phyloP scores from a whole-genome alignment of 257 asterid genomes.

The Solanum habrochaites region DNA sequence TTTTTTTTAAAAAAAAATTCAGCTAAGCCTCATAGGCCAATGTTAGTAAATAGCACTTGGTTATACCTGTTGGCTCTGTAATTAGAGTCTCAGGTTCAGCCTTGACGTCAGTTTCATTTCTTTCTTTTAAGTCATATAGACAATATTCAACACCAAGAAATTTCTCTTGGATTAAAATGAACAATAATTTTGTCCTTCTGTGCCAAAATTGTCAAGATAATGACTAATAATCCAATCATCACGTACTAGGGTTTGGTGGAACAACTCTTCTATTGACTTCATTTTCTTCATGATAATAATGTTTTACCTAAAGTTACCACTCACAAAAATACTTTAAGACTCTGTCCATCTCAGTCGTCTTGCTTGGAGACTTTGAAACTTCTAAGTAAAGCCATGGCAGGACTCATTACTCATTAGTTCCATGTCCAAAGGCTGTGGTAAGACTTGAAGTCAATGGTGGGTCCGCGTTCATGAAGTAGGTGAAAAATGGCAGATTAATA shows the following conservation, averaged over 20 bases:
- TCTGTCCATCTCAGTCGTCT: background rate
- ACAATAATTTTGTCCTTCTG: background rate
- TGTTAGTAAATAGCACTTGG: background rate
- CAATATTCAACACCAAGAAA: background rate
- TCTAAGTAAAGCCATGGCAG: background rate
- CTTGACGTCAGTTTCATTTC: background rate
- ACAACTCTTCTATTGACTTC: background rate
- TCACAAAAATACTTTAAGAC: background rate
- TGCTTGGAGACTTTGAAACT: background rate
- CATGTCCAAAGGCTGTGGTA: background rate
- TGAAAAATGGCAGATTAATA: background rate
- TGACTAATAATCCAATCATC: background rate
- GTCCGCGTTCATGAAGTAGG: background rate
- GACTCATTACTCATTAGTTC: background rate
- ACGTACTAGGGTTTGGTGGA: background rate
- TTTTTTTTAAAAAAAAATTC: background rate
- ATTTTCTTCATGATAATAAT: background rate
- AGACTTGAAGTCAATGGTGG: background rate
- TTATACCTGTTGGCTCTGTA: background rate
- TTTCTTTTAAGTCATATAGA: background rate
- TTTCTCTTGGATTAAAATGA: background rate
- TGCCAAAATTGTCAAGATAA: background rate
- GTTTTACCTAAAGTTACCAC: background rate
- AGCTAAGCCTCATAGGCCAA: background rate
- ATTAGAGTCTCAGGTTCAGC: background rate